Conservation (phyloP, 768 basidiomycete species). For the Leucogyrophana mollusca region DNA sequence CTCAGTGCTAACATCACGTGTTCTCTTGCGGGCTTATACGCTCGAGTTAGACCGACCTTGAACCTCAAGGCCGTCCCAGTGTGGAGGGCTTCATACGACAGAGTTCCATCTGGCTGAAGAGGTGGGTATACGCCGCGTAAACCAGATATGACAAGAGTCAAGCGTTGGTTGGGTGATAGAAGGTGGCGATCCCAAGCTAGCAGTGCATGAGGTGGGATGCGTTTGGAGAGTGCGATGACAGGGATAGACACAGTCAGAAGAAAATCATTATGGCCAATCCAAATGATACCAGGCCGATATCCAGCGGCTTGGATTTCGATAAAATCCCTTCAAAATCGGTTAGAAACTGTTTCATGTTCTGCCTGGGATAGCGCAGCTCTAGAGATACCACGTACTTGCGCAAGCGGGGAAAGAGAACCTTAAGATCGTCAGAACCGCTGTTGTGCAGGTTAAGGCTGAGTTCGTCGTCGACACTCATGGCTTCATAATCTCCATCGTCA, state of each 20-base stretch:
- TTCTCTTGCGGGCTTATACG: constrained; percentile 58
- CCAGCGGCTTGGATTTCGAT: constrained; percentile 53
- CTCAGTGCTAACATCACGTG: constrained; percentile 48
- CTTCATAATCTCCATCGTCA: constrained; percentile 34
- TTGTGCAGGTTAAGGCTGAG: not conserved
- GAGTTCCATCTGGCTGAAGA: constrained; percentile 41
- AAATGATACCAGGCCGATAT: constrained; percentile 60
- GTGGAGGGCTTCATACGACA: constrained; percentile 32
- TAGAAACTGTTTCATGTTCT: constrained; percentile 5
- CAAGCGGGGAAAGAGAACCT: constrained; percentile 4
- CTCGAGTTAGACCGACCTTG: constrained; percentile 57
- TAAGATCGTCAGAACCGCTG: not conserved
- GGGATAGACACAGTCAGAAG: constrained; percentile 58
- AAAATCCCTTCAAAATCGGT: constrained; percentile 47
- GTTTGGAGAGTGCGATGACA: constrained; percentile 46
- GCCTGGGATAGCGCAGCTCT: not conserved
- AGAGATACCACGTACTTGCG: constrained; percentile 4
- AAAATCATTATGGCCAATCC: constrained; percentile 49
- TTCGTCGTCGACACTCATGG: constrained; percentile 17
- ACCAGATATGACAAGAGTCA: constrained; percentile 66
- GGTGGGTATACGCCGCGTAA: constrained; percentile 54
- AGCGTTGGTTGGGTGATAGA: constrained; percentile 52
- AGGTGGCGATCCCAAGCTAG: constrained; percentile 75
- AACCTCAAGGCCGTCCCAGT: constrained; percentile 43
- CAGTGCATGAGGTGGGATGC: constrained; percentile 61